Evolutionary conservation across 1,139 yeast genomes (phyloP).

Genomic region (Geotrichum siamense): DNA sequence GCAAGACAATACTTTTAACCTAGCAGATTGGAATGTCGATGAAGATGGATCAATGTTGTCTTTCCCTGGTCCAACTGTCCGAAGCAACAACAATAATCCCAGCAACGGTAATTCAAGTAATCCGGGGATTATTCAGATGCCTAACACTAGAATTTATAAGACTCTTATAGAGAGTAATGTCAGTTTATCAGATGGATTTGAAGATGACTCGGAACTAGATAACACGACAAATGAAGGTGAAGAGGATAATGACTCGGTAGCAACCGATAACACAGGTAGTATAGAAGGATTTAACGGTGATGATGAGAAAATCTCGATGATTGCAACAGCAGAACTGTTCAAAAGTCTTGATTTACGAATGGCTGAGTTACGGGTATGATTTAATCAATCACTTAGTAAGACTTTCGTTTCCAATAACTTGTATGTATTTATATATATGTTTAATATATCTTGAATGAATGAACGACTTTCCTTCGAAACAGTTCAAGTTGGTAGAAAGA

Average conservation of each 20-base stretch:
- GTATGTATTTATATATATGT: too few relatives aligned
- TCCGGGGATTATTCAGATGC: conserved; percentile 14
- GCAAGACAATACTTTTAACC: background rate
- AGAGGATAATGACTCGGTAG: conserved; percentile 19
- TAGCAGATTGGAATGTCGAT: conserved; percentile 5
- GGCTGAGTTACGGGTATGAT: conserved; percentile 16
- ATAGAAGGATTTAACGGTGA: background rate
- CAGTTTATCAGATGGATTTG: background rate
- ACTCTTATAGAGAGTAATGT: background rate
- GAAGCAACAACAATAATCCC: background rate
- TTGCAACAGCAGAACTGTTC: conserved; percentile 30
- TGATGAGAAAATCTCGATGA: conserved; percentile 21
- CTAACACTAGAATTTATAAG: conserved; percentile 23
- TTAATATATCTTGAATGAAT: too few relatives aligned
- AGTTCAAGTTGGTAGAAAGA: too few relatives aligned
- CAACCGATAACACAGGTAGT: conserved; percentile 18
- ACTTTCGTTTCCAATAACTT: too few relatives aligned
- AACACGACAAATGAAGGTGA: conserved; percentile 8
- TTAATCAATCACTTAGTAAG: background rate
- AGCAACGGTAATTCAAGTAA: conserved; percentile 17
- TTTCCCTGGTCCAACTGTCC: background rate
- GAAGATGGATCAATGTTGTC: background rate
- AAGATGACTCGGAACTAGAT: conserved; percentile 2
- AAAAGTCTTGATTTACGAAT: conserved; percentile 26
- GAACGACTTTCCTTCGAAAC: too few relatives aligned